phyloP scores from a whole-genome alignment of 306 rosid genomes.

The Ammopiptanthus mongolicus region DNA sequence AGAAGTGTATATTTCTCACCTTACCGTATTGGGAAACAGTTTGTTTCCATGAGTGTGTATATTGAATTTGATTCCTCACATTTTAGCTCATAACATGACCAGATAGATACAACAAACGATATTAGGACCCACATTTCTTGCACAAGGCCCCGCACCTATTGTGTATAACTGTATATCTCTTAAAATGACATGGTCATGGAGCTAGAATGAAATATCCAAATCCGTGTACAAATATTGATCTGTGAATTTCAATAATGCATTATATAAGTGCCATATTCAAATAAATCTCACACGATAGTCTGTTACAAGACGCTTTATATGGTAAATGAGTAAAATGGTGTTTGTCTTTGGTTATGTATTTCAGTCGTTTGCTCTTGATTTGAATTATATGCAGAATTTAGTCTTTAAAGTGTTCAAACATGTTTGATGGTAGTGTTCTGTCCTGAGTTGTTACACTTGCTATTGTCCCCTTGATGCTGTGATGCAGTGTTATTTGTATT shows the following conservation, averaged over 20 bases:
- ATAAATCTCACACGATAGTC: neutral
- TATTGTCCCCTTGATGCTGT: no score
- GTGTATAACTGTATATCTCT: neutral
- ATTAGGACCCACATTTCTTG: neutral
- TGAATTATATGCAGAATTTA: no score
- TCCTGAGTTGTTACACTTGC: no score
- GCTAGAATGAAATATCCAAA: constrained; percentile 6
- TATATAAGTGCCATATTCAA: neutral
- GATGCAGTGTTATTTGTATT: no score
- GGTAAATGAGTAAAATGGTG: neutral
- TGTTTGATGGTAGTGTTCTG: no score
- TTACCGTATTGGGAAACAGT: neutral
- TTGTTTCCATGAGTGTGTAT: constrained; percentile 15
- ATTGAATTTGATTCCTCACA: neutral
- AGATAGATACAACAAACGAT: neutral
- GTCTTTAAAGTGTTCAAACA: no score
- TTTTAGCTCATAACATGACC: constrained; percentile 19
- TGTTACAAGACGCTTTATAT: neutral
- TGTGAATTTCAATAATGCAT: neutral
- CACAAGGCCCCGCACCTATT: neutral
- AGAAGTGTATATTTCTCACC: constrained; percentile 3
- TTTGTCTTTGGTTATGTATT: neutral
- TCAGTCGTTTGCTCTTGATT: no score
- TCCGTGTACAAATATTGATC: neutral
- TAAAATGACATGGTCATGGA: constrained; percentile 11